These are phyloP conservation scores for Stellera chamaejasme DNA, from an alignment of 345 rosid genomes.

Conservation along the genomic window DNA sequence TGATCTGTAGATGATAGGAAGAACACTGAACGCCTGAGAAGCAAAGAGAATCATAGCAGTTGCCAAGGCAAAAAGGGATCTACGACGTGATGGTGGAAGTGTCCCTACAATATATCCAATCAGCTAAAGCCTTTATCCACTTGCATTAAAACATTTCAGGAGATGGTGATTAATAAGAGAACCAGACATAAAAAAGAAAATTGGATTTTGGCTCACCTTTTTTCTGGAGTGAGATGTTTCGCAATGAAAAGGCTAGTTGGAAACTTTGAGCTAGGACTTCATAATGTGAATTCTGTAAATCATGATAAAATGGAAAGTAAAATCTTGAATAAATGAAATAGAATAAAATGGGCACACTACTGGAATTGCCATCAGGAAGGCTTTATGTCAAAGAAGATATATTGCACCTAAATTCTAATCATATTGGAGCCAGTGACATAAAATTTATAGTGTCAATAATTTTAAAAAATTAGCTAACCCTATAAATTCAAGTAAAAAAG, in stretches of 20 bases:
- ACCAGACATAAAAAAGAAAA: not conserved
- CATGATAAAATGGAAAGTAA: slow-evolving; percentile 8
- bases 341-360: not conserved
- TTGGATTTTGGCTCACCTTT: slow-evolving; percentile 41
- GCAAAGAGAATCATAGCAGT: slow-evolving; percentile 85
- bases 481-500: too few species aligned
- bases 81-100: slow-evolving; percentile 68
- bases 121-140: too few species aligned
- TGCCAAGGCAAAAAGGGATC: slow-evolving; percentile 21
- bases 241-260: slow-evolving; percentile 90
- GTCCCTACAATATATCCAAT: slow-evolving; percentile 41
- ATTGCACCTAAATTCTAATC: not conserved
- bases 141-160: too few species aligned
- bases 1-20: slow-evolving; percentile 43
- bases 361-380: slow-evolving; percentile 3
- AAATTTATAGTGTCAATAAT: not conserved
- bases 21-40: slow-evolving; percentile 59
- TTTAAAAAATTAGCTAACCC: not conserved
- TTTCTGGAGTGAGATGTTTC: slow-evolving; percentile 60
- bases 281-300: slow-evolving; percentile 72
- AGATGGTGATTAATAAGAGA: not conserved
- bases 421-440: not conserved
- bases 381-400: not conserved
- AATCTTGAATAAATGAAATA: not conserved
- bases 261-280: slow-evolving; percentile 75